Evolutionary conservation across 371 early-diverging fungal genomes (phyloP).

Genomic region (Actinomucor elegans): DNA sequence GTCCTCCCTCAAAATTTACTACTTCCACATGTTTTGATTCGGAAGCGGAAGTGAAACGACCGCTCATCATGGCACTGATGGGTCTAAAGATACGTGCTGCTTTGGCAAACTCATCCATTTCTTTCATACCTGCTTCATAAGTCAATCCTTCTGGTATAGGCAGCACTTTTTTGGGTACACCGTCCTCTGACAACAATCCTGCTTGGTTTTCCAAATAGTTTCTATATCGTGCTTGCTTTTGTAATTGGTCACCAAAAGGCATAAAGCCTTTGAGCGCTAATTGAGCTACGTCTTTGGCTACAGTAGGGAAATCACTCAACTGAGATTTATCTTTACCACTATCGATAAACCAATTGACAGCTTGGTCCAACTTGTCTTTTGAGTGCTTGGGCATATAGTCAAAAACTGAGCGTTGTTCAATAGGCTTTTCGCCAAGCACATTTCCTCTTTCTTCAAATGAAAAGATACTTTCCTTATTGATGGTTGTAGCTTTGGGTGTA

Average conservation of each 20-base stretch:
- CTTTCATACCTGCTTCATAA: constrained; percentile 61
- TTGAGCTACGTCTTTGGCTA: constrained; percentile 66
- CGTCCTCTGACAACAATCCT: constrained; percentile 39
- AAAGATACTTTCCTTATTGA: constrained; percentile 22
- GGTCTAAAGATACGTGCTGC: constrained; percentile 84
- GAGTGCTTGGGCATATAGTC: constrained; percentile 68
- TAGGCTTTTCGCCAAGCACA: constrained; percentile 71
- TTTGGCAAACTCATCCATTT: constrained; percentile 77
- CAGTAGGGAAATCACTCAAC: constrained; percentile 46
- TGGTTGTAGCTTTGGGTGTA: neutral
- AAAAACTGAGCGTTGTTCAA: constrained; percentile 76
- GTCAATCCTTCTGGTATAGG: constrained; percentile 54
- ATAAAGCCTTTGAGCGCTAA: constrained; percentile 84
- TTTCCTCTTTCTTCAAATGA: constrained; percentile 68
- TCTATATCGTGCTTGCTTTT: constrained; percentile 81
- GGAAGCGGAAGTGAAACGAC: constrained; percentile 71
- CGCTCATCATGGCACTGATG: constrained; percentile 74
- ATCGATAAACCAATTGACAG: constrained; percentile 41
- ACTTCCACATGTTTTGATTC: constrained; percentile 26
- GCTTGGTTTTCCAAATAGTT: constrained; percentile 71
- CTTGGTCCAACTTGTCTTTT: constrained; percentile 63
- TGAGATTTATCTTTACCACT: constrained; percentile 29
- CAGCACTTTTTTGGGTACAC: constrained; percentile 26
- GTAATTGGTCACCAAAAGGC: constrained; percentile 75
- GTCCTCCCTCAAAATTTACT: constrained; percentile 50